Base-by-base conservation (phyloP, 2,329 filamentous ascomycete species). In the Trichophaea hybrida region DNA sequence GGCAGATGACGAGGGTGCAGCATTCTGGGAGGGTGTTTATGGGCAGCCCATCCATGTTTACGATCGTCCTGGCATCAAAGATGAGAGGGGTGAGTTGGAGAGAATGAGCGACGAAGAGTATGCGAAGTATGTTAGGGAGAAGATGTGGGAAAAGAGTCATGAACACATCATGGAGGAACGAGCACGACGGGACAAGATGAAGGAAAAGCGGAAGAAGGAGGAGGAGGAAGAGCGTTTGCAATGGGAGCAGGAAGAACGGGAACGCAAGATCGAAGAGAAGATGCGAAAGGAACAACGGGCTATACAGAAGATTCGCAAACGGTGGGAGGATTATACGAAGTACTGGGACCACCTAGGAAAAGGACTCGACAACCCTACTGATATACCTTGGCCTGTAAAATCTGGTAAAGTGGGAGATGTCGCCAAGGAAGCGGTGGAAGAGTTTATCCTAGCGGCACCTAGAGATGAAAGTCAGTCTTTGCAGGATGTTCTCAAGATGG, bases 101-200 rank as follows among this genome's bases (percentile, higher is more conserved):
- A 78, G 78, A 64, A 97, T 97, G 91, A 83, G 78, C 6, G 93
- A 97, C 67, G 90, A 97, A 33, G 86, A 96, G 71, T 98, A 97
- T 71, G 86, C 88, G 0, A 77, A 82, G 1, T 85, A 90, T 71
- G 91, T 98, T 43, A 82, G 91, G 15, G 79, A 79, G 56, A 84
- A 83, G 73, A 97, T 98, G 93, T 98, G 89, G 85, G 90, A 96
- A 76, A 89, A 88, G 74, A 94, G 86, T 57, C 83, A 95, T 69
- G 84, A 91, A 65, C 86, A 91, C 24, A 74, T 94, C 56, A 71
- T 91, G 0, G 86, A 93, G 68, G 88, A 93, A 72, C 79, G 84
- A 59, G 82, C 82, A 58, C 74, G 78, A 49, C 75, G 80, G 58
- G 78, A 82, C 65, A 77, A 75, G 68, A 77, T 77, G 70, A 73